A percentile compares a stretch with the other conserved stretches of the same genome.
Conservation (phyloP, 768 basidiomycete species). For the Rhodotorula paludigena region DNA sequence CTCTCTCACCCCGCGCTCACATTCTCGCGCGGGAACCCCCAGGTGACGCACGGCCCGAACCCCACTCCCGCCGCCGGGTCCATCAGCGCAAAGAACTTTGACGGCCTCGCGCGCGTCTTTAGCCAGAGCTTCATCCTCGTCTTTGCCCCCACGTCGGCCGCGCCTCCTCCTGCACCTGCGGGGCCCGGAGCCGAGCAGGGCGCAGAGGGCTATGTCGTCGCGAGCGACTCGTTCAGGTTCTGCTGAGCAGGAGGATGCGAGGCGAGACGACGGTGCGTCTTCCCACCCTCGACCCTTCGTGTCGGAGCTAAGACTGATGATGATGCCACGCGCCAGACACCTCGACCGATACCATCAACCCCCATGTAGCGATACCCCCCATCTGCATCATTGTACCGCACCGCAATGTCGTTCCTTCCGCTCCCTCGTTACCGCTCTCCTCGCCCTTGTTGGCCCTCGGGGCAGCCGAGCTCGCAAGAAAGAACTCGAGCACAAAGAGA, state of each 20-base stretch:
- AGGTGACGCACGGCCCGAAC: constrained; percentile 34
- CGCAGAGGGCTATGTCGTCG: constrained; percentile 19
- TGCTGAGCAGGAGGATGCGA: constrained; percentile 1
- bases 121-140: constrained; percentile 36
- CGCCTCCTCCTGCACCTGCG: too few relatives aligned
- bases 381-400: rapidly evolving
- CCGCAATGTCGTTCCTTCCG: not conserved
- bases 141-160: not conserved
- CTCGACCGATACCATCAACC: not conserved
- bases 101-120: constrained; percentile 36
- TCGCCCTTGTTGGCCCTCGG: too few relatives aligned
- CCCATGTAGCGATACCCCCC: not conserved
- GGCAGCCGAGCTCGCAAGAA: too few relatives aligned
- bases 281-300: too few relatives aligned
- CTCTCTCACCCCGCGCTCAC: not conserved
- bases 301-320: too few relatives aligned
- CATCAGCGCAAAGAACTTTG: constrained; percentile 21
- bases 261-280: not conserved
- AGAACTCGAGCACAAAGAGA: too few relatives aligned
- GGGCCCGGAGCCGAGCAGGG: too few relatives aligned
- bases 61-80: constrained; percentile 23
- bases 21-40: not conserved
- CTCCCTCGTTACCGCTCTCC: too few relatives aligned
- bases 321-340: too few relatives aligned
- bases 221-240: constrained; percentile 33